Conservation (phyloP, 108 stramenopile species). For the Nitzschia sp. region DNA sequence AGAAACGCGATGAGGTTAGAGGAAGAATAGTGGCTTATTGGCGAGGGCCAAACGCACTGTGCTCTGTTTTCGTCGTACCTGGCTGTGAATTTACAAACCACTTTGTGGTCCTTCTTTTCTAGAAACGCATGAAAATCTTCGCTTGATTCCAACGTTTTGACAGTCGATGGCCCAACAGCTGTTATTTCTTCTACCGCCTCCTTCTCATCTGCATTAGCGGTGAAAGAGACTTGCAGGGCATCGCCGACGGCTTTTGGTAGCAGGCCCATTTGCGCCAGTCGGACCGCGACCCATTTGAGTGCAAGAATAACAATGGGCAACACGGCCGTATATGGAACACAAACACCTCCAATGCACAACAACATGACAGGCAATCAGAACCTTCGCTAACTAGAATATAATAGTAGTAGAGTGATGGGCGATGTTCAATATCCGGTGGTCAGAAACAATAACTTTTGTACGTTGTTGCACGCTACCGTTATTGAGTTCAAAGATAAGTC, state of each 20-base stretch:
- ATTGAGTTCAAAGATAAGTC: too few relatives aligned
- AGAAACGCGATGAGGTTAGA: not conserved
- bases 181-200: not conserved
- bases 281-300: conserved; percentile 46
- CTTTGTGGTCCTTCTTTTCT: conserved; percentile 4
- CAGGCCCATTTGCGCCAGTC: conserved; percentile 26
- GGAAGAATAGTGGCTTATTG: not conserved
- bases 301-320: conserved; percentile 61
- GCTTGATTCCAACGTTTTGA: conserved; percentile 31
- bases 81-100: conserved; percentile 85
- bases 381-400: too few relatives aligned
- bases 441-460: too few relatives aligned
- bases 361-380: conserved; percentile 55
- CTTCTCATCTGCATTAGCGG: not conserved
- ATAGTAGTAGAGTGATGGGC: too few relatives aligned
- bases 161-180: conserved; percentile 1
- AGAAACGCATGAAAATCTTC: conserved; percentile 30
- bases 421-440: too few relatives aligned
- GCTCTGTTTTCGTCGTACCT: too few relatives aligned
- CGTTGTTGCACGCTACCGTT: too few relatives aligned
- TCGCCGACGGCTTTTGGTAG: conserved; percentile 12
- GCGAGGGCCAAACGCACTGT: too few relatives aligned
- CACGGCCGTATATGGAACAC: conserved; percentile 82
- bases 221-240: not conserved
- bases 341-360: conserved; percentile 80